These are phyloP conservation scores for Westerdykella sp. DNA, from an alignment of 2,329 filamentous ascomycete species.

Conservation along the genomic window DNA sequence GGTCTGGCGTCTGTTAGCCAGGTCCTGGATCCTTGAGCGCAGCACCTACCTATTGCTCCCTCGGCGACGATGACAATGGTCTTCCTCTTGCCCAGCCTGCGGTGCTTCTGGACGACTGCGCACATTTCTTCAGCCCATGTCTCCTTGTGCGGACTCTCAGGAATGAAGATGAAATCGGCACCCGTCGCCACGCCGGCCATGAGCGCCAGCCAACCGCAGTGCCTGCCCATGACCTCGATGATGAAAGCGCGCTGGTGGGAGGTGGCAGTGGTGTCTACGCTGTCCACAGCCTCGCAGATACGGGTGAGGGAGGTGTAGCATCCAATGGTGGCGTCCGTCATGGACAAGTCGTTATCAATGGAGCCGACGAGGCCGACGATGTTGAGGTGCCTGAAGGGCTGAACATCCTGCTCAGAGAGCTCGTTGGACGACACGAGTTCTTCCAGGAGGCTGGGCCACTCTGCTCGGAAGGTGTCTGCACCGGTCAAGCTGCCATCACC, in stretches of 20 bases:
- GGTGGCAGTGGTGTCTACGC: conserved; percentile 89
- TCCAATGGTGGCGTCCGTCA: conserved; percentile 94
- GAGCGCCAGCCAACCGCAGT: conserved; percentile 95
- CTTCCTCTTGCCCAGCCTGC: conserved; percentile 84
- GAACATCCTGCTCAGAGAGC: conserved; percentile 63
- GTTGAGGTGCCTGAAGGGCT: conserved; percentile 79
- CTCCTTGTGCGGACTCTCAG: conserved; percentile 80
- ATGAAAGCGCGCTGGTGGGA: conserved; percentile 96
- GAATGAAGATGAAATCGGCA: conserved; percentile 94
- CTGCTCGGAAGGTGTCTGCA: conserved; percentile 83
- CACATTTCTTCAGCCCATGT: conserved; percentile 72
- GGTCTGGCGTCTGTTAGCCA: conserved; percentile 19
- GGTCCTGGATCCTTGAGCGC: no score
- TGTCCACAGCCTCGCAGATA: conserved; percentile 94
- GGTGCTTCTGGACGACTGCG: conserved; percentile 55
- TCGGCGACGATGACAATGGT: conserved; percentile 98
- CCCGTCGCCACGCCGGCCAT: conserved; percentile 95
- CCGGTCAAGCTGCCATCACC: conserved; percentile 95
- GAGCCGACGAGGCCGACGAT: conserved; percentile 95
- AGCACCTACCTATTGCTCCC: conserved; percentile 53
- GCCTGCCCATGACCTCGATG: conserved; percentile 91
- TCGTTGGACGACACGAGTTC: conserved; percentile 74
- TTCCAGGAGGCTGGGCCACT: conserved; percentile 82
- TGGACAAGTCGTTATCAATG: conserved; percentile 97
- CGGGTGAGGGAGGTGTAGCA: conserved; percentile 89